phyloP scores from a whole-genome alignment of 2,329 filamentous ascomycete genomes.

The Venturiaceae sp. region DNA sequence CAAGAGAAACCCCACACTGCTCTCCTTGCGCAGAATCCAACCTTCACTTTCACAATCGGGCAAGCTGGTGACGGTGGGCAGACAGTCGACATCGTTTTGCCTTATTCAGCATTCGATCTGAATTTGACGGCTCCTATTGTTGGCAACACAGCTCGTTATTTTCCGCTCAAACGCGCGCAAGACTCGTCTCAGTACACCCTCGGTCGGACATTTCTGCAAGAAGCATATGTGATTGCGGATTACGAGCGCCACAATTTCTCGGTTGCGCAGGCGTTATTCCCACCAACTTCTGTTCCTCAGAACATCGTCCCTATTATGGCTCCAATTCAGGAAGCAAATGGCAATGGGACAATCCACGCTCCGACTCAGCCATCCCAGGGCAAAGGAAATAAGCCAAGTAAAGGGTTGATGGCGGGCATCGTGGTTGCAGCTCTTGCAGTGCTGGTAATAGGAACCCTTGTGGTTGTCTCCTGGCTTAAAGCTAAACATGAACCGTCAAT shows the following conservation, averaged over 20 bases:
- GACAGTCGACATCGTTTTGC: conserved; percentile 14
- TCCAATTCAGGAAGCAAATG: too few species aligned
- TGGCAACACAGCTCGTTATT: conserved; percentile 12
- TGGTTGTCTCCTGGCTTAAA: too few species aligned
- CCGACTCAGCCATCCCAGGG: too few species aligned
- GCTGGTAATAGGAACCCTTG: neutral
- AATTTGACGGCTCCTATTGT: conserved; percentile 2
- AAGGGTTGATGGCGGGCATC: neutral
- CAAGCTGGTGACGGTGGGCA: neutral
- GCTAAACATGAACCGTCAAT: too few species aligned
- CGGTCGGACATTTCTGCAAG: conserved; percentile 60
- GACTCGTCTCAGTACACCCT: conserved; percentile 41
- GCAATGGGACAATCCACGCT: too few species aligned
- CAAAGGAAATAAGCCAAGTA: too few species aligned
- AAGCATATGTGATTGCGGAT: conserved; percentile 45
- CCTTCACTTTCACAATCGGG: neutral
- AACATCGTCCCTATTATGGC: neutral
- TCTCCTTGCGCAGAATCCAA: conserved; percentile 13
- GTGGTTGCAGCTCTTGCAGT: neutral
- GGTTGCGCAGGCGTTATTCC: conserved; percentile 26
- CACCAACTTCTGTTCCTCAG: conserved; percentile 2
- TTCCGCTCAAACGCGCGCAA: conserved; percentile 16
- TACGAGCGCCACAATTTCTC: conserved; percentile 38
- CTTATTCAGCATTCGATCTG: conserved; percentile 21
- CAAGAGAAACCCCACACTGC: conserved; percentile 15